These are phyloP conservation scores for Ambrosia artemisiifolia DNA, from an alignment of 129 eudicot species.

Conservation along the genomic window DNA sequence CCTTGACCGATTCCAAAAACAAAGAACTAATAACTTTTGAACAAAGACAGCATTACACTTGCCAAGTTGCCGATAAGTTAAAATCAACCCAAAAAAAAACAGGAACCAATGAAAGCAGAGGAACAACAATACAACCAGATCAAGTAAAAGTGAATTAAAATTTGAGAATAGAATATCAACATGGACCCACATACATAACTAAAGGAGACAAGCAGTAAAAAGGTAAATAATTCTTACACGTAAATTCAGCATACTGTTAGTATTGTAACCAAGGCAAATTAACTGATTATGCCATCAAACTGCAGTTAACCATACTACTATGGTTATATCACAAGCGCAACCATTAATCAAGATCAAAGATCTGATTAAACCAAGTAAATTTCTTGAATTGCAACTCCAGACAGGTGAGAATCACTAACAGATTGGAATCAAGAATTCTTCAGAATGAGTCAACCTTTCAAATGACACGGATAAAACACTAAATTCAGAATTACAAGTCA, in stretches of 20 bases:
- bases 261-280: neutral
- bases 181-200: conserved; percentile 7
- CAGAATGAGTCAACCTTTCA: conserved; percentile 5
- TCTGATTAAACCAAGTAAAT: neutral
- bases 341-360: conserved; percentile 19
- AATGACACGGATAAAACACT: conserved; percentile 9
- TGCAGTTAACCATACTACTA: neutral
- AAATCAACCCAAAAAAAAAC: neutral
- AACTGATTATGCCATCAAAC: neutral
- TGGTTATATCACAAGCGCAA: conserved; percentile 8
- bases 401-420: conserved; percentile 5
- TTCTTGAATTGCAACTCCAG: conserved; percentile 8
- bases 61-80: neutral
- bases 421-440: conserved; percentile 20
- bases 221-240: conserved; percentile 16
- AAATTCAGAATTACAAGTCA: neutral
- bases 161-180: conserved; percentile 14
- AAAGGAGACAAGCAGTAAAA: conserved; percentile 3
- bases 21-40: too few relatives aligned
- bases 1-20: neutral
- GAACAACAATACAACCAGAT: neutral
- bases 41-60: too few relatives aligned
- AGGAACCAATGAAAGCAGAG: neutral
- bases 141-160: neutral
- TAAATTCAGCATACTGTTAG: conserved; percentile 20